Evolutionary conservation across 306 rosid species (phyloP).

Genomic region (Lupinus albus): DNA sequence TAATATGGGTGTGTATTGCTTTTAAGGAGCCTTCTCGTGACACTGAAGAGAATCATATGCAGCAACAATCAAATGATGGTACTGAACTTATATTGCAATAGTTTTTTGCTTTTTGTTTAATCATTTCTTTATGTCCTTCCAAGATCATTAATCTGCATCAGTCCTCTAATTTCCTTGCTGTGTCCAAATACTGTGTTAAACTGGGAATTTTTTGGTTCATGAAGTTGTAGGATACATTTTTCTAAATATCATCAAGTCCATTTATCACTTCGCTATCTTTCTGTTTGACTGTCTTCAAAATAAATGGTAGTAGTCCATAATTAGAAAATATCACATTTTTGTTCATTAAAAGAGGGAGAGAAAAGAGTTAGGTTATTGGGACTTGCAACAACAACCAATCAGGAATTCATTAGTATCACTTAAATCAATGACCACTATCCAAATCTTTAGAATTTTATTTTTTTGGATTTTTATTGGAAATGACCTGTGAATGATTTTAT

Average conservation of each 20-base stretch:
- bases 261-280: background rate
- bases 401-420: conserved; percentile 13
- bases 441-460: background rate
- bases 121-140: conserved; percentile 9
- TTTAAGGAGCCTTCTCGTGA: conserved; percentile 86
- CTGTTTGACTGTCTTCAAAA: no score
- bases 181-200: conserved; percentile 1
- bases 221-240: background rate
- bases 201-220: conserved; percentile 4
- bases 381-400: background rate
- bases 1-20: conserved; percentile 75
- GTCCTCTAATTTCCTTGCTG: conserved; percentile 25
- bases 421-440: background rate
- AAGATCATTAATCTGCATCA: conserved; percentile 13
- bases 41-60: conserved; percentile 45
- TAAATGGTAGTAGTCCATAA: background rate
- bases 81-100: conserved; percentile 41
- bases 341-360: background rate
- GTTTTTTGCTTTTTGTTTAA: conserved; percentile 21
- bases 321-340: background rate
- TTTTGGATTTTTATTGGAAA: background rate
- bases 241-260: background rate
- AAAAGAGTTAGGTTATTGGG: background rate
- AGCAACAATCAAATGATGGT: conserved; percentile 65
- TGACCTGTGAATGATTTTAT: background rate